These are phyloP conservation scores for Emmonsia crescens DNA, from an alignment of 2,329 filamentous ascomycete species.

Conservation along the genomic window DNA sequence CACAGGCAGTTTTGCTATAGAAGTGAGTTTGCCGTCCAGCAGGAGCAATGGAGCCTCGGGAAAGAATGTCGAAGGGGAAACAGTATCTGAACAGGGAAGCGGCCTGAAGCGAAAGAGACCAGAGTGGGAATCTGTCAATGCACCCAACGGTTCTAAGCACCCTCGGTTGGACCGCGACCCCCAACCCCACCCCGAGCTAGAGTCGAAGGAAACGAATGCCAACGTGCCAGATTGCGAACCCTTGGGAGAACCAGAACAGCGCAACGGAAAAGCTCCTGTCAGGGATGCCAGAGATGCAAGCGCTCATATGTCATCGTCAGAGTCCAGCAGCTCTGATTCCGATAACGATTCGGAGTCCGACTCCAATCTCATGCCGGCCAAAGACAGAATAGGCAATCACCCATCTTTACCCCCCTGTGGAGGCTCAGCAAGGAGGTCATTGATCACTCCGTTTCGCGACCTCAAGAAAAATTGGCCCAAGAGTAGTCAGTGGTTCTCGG, in stretches of 20 bases:
- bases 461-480: not conserved
- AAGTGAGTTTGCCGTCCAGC: not conserved
- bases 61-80: not conserved
- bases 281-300: not conserved
- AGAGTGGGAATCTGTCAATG: not conserved
- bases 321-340: constrained; percentile 6
- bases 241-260: not conserved
- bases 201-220: not conserved
- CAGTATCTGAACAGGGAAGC: not conserved
- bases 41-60: not conserved
- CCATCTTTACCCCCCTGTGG: not conserved
- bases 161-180: too few relatives aligned
- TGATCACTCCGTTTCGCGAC: not conserved
- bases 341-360: constrained; percentile 14
- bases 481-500: not conserved
- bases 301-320: not conserved
- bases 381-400: not conserved
- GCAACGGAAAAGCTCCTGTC: not conserved
- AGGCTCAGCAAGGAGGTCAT: not conserved
- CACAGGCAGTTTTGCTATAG: not conserved
- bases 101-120: not conserved
- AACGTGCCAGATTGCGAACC: not conserved
- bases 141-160: not conserved
- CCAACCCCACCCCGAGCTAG: not conserved
- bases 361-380: not conserved